Evolutionary conservation across 2,329 filamentous ascomycete species (phyloP).

Genomic region (Apiospora koreana): DNA sequence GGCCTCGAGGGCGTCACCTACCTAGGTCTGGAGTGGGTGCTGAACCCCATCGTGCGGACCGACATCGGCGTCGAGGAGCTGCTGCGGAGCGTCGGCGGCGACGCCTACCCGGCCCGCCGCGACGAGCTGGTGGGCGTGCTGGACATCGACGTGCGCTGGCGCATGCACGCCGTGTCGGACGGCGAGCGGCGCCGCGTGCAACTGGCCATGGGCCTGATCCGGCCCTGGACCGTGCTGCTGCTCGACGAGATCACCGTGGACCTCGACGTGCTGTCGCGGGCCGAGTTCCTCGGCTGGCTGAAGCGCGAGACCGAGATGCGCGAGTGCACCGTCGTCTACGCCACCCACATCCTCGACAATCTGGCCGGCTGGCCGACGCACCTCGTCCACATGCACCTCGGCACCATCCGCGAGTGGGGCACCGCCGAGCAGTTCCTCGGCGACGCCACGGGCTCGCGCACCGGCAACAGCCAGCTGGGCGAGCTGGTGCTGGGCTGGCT

Average conservation of each 20-base stretch:
- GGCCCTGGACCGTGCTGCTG: slow-evolving; percentile 88
- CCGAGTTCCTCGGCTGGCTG: slow-evolving; percentile 83
- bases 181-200: slow-evolving; percentile 91
- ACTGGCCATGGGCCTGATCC: slow-evolving; percentile 89
- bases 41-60: slow-evolving; percentile 93
- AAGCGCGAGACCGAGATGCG: slow-evolving; percentile 82
- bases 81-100: slow-evolving; percentile 81
- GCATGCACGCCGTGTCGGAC: slow-evolving; percentile 89
- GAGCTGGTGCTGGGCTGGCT: slow-evolving; percentile 90
- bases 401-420: slow-evolving; percentile 85
- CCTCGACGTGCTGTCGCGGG: slow-evolving; percentile 81
- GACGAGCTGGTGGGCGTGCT: slow-evolving; percentile 87
- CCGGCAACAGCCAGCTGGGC: slow-evolving; percentile 81
- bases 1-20: slow-evolving; percentile 94
- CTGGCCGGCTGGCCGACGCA: slow-evolving; percentile 93
- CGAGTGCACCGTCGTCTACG: slow-evolving; percentile 91
- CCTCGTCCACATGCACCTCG: slow-evolving; percentile 92
- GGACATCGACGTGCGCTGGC: slow-evolving; percentile 89
- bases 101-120: slow-evolving; percentile 76
- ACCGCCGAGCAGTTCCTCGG: slow-evolving; percentile 68
- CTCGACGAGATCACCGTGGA: slow-evolving; percentile 98
- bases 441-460: slow-evolving; percentile 39
- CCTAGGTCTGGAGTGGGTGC: slow-evolving; percentile 95
- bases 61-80: slow-evolving; percentile 92
- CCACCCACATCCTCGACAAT: slow-evolving; percentile 96